Percentiles rank a stretch among this genome's conserved stretches.
These are phyloP conservation scores for Quercus agrifolia DNA, from an alignment of 306 rosid species.

Conservation along the genomic window DNA sequence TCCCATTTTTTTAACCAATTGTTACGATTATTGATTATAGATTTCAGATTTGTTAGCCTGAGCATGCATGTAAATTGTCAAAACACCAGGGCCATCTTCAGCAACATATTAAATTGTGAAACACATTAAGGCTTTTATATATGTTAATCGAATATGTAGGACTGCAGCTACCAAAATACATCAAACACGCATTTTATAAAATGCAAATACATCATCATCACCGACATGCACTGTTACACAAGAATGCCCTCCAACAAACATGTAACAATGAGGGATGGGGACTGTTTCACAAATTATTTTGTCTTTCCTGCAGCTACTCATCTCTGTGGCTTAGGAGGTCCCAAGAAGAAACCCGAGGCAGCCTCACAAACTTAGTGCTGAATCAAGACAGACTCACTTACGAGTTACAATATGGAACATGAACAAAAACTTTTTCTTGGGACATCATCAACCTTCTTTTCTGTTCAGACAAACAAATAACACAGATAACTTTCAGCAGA, in stretches of 20 bases:
- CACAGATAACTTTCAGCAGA: slow-evolving; percentile 3
- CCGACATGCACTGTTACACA: slow-evolving; percentile 47
- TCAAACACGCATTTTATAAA: slow-evolving; percentile 43
- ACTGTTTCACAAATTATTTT: slow-evolving; percentile 53
- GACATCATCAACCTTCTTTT: slow-evolving; percentile 66
- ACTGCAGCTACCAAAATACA: slow-evolving; percentile 45
- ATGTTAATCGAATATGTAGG: slow-evolving; percentile 27
- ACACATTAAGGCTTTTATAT: slow-evolving; percentile 10
- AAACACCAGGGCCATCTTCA: neutral
- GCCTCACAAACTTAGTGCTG: slow-evolving; percentile 38
- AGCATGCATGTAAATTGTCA: neutral
- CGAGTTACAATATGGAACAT: slow-evolving; percentile 81
- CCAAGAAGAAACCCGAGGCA: slow-evolving; percentile 36
- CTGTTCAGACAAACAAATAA: slow-evolving; percentile 41
- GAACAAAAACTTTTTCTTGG: slow-evolving; percentile 71
- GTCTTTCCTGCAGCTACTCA: slow-evolving; percentile 34
- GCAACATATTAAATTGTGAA: neutral
- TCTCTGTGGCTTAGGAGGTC: slow-evolving; percentile 33
- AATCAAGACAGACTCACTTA: slow-evolving; percentile 28
- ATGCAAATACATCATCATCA: slow-evolving; percentile 39
- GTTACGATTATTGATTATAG: too few species aligned
- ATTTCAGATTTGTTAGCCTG: neutral
- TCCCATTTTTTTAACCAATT: too few species aligned
- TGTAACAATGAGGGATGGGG: slow-evolving; percentile 37
- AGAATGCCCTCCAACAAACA: slow-evolving; percentile 44